Evolutionary conservation across 805 yeast genomes (phyloP), one percentile per base, ranked within the genome.

Genomic region (Barnettozyma salicaria): DNA sequence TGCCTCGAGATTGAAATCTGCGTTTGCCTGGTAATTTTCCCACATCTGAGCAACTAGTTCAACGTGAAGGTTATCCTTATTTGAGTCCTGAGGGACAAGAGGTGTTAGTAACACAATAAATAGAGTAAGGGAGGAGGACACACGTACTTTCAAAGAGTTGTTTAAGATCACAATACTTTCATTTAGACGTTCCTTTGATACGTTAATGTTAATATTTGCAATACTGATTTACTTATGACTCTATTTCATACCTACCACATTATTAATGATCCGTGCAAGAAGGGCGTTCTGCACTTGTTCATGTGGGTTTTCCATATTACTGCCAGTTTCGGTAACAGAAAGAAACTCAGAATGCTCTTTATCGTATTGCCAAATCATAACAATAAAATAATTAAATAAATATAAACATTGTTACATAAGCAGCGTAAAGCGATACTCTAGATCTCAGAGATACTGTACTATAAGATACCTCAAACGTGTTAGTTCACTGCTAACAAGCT

Each of bases 221-320:
- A n/a, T n/a, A n/a, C n/a, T n/a, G n/a, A n/a, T n/a, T n/a, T n/a
- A n/a, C n/a, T n/a, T n/a, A 28, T 10, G 9, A 18, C 14, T 16
- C 12, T 6, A 16, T 18, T 5, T 16, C 16, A 16, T n/a, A 72
- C 87, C 32, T 67, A 79, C 87, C 57, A 84, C 75, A 47, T 81
- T 83, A 56, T 73, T 75, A 34, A 82, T 76, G n/a, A 85, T 83
- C 44, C 95, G 74, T 9, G 84, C 74, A 27, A 82, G 64, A 17
- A 87, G 64, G 12, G 86, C 86, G 45, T 74, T 78, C 53, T 86
- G 95, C 6, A 75, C 82, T 53, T 80, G 82, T 50, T 83, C 89
- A 52, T 85, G 89, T 4, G 95, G 96, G 50, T 84, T 85, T 59
- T 84, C 87, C 94, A 84, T 83, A 3, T 10, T 22, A 7, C 7